Percentiles rank a stretch among this genome's conserved stretches.
These are phyloP conservation scores for Polytrichum commune DNA, from an alignment of 225 moss, liverwort and hornwort species.

Conservation along the genomic window DNA sequence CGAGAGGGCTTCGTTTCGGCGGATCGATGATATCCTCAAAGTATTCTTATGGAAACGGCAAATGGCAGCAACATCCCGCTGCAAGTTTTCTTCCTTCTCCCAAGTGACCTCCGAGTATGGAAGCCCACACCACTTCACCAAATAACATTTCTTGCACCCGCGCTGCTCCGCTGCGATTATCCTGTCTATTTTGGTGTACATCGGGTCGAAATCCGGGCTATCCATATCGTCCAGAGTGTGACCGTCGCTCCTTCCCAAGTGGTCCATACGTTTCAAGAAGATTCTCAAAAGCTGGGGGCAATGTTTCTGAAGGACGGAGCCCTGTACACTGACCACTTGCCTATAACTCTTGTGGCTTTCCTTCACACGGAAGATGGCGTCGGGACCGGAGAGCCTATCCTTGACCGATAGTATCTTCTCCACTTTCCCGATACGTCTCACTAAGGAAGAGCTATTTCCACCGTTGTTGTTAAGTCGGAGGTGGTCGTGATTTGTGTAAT, in stretches of 20 bases:
- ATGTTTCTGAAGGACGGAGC: constrained; percentile 45
- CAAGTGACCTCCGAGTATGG: constrained; percentile 67
- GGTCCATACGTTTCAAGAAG: constrained; percentile 60
- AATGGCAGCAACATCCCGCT: constrained; percentile 37
- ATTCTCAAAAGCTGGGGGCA: constrained; percentile 59
- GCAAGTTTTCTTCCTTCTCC: constrained; percentile 50
- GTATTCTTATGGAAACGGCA: constrained; percentile 36
- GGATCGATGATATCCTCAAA: constrained; percentile 29
- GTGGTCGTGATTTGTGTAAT: too few relatives aligned
- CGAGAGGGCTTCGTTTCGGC: constrained; percentile 13
- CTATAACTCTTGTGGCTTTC: constrained; percentile 52
- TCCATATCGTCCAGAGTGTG: constrained; percentile 49
- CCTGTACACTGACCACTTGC: constrained; percentile 40
- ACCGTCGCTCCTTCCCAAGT: constrained; percentile 49
- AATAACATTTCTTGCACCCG: constrained; percentile 37
- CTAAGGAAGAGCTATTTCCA: constrained; percentile 11
- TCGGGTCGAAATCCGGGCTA: constrained; percentile 58
- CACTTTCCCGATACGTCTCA: constrained; percentile 43
- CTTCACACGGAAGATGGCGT: constrained; percentile 63
- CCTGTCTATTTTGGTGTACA: constrained; percentile 51
- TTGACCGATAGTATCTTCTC: constrained; percentile 66
- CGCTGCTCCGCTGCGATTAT: constrained; percentile 47
- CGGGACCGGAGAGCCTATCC: constrained; percentile 36
- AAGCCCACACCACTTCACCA: constrained; percentile 71
- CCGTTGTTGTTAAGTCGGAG: not conserved